Evolutionary conservation across 116 monocot genomes (phyloP).

Genomic region (Phalaenopsis hybrid): DNA sequence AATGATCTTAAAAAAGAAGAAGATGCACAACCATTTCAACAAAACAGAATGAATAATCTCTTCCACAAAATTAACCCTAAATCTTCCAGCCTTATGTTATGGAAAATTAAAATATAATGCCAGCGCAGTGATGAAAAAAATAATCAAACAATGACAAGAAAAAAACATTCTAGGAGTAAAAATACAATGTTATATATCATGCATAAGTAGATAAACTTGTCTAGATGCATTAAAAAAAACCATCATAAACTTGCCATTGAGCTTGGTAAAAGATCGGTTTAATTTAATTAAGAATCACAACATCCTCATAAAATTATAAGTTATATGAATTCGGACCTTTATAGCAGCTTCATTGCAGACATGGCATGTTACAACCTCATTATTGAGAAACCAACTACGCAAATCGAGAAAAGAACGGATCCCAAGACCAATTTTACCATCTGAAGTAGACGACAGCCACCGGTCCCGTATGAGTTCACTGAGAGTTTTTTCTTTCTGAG

Average conservation of each 20-base stretch:
- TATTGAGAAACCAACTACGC: slow-evolving; percentile 74
- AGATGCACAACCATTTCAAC: background rate
- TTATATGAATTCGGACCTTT: slow-evolving; percentile 39
- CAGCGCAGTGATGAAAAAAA: background rate
- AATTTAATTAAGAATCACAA: background rate
- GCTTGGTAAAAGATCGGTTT: background rate
- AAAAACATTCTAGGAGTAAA: background rate
- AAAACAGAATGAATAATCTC: background rate
- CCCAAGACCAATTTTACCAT: slow-evolving; percentile 79
- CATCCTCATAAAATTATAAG: background rate
- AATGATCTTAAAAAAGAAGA: background rate
- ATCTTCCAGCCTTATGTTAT: background rate
- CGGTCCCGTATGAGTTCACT: slow-evolving; percentile 60
- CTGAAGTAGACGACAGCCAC: slow-evolving; percentile 57
- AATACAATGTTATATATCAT: background rate
- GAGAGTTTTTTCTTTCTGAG: slow-evolving; percentile 92
- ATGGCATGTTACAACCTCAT: slow-evolving; percentile 74
- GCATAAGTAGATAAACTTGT: background rate
- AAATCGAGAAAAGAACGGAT: slow-evolving; percentile 93
- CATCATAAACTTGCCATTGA: background rate
- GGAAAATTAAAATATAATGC: background rate
- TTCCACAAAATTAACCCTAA: background rate
- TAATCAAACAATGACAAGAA: background rate
- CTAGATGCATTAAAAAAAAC: background rate
- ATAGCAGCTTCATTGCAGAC: slow-evolving; percentile 89